Base-by-base conservation (phyloP, 441 rosid species). In the Pelargonium fulgidum region DNA sequence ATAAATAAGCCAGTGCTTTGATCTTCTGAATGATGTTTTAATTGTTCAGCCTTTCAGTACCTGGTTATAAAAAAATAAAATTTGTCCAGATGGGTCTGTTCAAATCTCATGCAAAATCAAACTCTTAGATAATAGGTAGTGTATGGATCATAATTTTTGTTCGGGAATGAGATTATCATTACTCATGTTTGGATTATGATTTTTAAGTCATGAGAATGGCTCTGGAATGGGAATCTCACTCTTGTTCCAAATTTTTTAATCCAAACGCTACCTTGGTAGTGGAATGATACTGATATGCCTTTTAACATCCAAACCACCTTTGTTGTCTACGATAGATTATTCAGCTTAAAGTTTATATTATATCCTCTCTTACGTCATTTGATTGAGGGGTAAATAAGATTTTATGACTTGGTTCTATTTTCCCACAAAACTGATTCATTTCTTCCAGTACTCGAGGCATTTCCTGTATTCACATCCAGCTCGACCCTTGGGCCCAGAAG, bases 401-500 rank as follows among this genome's bases (percentile, higher is more conserved):
- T 63, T 62, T 68, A 62, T 1, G 19, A 56, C 24, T 33, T 68
- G 2, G 45, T 75, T 2, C 24, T 64, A 1, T 67, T 73, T 61
- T 58, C 19, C 17, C 16, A 14, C 58, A 13, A 17, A 50, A 50
- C 17, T 50, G 13, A 13, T 50, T n/a, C 42, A n/a, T 52, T 75
- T 76, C 29, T 72, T 76, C 39, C 88, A 91, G 97, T 82, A 85
- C 79, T 83, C 96, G 3, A 82, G 81, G 76, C 92, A 93, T 84
- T 91, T 91, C 72, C 10, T 93, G 22, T 91, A 88, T 80, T 89
- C 98, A 64, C 86, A 77, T 78, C 97, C 97, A 67, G 96, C 97
- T 72, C 95, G 81, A 75, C 93, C 90, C 13, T 73, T 88, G 82
- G 99, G 99, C 75, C 95, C 97, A 7, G 97, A 93, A 83, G 99